Conservation (phyloP, 768 basidiomycete genomes). For the Agrocybe praecox region DNA sequence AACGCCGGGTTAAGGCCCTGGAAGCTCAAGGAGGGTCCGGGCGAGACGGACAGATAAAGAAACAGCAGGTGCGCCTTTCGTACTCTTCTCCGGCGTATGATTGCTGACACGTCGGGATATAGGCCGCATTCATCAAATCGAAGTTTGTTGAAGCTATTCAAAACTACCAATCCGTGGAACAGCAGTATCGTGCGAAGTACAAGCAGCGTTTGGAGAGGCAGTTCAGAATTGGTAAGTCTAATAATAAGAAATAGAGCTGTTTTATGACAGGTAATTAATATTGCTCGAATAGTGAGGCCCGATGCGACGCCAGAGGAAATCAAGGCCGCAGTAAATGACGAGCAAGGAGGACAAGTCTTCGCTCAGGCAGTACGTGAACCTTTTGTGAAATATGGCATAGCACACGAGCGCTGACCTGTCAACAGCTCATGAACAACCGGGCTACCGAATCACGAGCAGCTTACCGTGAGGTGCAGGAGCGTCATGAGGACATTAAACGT, state of each 20-base stretch:
- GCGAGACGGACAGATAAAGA: constrained; percentile 73
- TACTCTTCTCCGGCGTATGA: background rate
- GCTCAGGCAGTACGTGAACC: constrained; percentile 71
- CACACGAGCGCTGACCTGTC: constrained; percentile 7
- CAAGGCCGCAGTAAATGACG: constrained; percentile 82
- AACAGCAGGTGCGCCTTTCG: constrained; percentile 61
- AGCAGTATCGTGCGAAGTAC: constrained; percentile 75
- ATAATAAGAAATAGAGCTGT: background rate
- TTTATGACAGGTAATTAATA: background rate
- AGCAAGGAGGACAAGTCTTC: constrained; percentile 84
- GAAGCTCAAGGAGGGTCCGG: constrained; percentile 67
- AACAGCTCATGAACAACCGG: constrained; percentile 86
- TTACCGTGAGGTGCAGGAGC: constrained; percentile 95
- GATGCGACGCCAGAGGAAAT: constrained; percentile 91
- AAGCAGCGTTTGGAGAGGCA: constrained; percentile 85
- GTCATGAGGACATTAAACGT: constrained; percentile 93
- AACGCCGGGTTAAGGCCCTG: constrained; percentile 71
- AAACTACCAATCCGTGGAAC: constrained; percentile 81
- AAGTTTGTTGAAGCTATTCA: constrained; percentile 89
- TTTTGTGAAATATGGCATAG: background rate
- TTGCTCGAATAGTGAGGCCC: constrained; percentile 70
- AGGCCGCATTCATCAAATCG: constrained; percentile 67
- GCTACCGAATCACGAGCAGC: constrained; percentile 88
- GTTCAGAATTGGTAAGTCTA: constrained; percentile 76
- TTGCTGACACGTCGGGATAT: background rate